Evolutionary conservation across 2,329 filamentous ascomycete genomes (phyloP).

Genomic region (Alternaria triticina): DNA sequence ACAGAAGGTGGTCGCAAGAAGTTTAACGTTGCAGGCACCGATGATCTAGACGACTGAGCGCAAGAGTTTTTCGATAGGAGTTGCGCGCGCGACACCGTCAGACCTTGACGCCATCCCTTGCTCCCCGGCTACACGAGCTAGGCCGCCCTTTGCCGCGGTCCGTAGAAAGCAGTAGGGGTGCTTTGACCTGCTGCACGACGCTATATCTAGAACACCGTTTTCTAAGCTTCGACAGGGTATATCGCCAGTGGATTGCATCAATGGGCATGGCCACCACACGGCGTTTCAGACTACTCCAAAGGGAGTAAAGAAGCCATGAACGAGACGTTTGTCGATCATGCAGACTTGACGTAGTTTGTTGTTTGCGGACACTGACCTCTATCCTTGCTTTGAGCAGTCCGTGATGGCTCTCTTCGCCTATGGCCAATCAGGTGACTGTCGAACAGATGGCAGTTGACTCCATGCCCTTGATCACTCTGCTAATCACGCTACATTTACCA

Average conservation of each 20-base stretch:
- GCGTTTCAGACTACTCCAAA: slow-evolving; percentile 36
- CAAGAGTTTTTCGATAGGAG: slow-evolving; percentile 38
- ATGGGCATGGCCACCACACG: slow-evolving; percentile 44
- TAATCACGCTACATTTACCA: slow-evolving; percentile 46
- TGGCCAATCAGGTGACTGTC: slow-evolving; percentile 45
- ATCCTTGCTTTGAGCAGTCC: slow-evolving; percentile 46
- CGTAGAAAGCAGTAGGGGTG: slow-evolving; percentile 36
- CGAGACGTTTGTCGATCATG: slow-evolving; percentile 43
- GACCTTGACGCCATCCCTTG: slow-evolving; percentile 42
- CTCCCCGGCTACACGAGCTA: slow-evolving; percentile 40
- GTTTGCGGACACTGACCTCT: slow-evolving; percentile 47
- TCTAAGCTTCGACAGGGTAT: slow-evolving; percentile 35
- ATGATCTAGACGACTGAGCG: slow-evolving; percentile 58
- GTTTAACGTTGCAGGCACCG: slow-evolving; percentile 78
- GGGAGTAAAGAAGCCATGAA: slow-evolving; percentile 37
- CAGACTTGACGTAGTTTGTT: slow-evolving; percentile 38
- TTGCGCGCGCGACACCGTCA: slow-evolving; percentile 38
- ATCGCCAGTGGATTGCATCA: slow-evolving; percentile 39
- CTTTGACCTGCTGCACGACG: slow-evolving; percentile 39
- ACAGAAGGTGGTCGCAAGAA: slow-evolving; percentile 83
- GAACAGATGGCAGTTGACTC: slow-evolving; percentile 38
- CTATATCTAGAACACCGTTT: slow-evolving; percentile 40
- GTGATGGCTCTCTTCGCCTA: slow-evolving; percentile 44
- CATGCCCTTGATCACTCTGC: slow-evolving; percentile 47
- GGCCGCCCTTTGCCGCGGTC: slow-evolving; percentile 38